Base-by-base conservation (phyloP, 2,329 filamentous ascomycete species). In the Colletotrichum tropicale region DNA sequence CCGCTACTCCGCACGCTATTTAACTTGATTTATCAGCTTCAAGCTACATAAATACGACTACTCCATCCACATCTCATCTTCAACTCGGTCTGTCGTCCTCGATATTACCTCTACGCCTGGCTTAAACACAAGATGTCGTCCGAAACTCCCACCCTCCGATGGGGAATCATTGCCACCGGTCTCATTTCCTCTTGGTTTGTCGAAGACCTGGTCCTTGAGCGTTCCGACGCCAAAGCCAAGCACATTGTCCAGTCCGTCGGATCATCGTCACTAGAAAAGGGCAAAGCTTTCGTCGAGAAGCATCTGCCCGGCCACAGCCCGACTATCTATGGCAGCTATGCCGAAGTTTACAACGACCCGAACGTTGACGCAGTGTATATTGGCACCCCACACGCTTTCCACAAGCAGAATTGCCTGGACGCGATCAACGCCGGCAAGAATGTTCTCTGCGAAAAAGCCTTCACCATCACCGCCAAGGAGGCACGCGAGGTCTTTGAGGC, bases 291-390 rank as follows among this genome's bases (percentile, higher is more conserved):
- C 76, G 84, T 83, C 16, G 78, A 81, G 15, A 85, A 84, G 74
- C 77, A 83, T 66, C 77, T 81, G 21, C 60, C 74, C 9, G 77
- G 79, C 6, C 76, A 79, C 64, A 71, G 78, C 28, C 72, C 76
- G 6, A 84, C 85, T 8, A 70, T 87, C 15, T 87, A 87, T 48
- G 84, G 81, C 6, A 84, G 80, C 73, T 88, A 88, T 69, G 77
- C 81, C 1, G 81, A 85, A 30, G 82, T 87, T 9, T 88, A 87
- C 76, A 77, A 79, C 28, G 85, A 88, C 71, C 81, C 84, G 0
- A 76, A 83, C 7, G 86, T 88, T 34, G 86, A 88, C 70, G 83
- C 86, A n/a, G 80, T 88, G 62, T 88, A 88, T 77, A 85, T 88
- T 52, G 86, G 86, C 36, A 87, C 84, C 6, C 87, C 87, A 0